Conservation (phyloP, 805 yeast genomes). For the Hanseniaspora occidentalis region DNA sequence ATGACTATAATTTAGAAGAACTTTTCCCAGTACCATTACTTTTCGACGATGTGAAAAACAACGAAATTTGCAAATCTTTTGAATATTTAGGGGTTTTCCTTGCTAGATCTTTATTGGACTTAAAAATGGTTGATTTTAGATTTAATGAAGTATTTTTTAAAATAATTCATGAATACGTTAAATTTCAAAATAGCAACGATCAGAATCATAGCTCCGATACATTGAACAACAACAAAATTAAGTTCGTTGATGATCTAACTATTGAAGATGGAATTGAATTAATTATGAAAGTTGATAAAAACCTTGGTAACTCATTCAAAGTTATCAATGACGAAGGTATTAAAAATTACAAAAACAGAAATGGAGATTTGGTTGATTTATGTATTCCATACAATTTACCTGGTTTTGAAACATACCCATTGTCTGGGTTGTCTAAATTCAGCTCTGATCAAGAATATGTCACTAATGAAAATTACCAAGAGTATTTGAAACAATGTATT, state of each 20-base stretch:
- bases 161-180: constrained; percentile 29
- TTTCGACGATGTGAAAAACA: constrained; percentile 23
- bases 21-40: constrained; percentile 63
- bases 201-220: not conserved
- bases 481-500: constrained; percentile 43
- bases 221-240: constrained; percentile 2
- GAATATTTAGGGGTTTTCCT: constrained; percentile 66
- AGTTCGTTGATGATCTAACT: constrained; percentile 1
- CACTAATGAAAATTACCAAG: constrained; percentile 38
- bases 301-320: constrained; percentile 43
- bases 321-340: constrained; percentile 33
- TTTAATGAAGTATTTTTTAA: constrained; percentile 64
- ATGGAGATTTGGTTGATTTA: constrained; percentile 30
- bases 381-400: constrained; percentile 63
- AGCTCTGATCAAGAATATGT: constrained; percentile 15
- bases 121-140: constrained; percentile 74
- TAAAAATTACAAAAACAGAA: constrained; percentile 12
- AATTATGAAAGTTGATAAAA: constrained; percentile 42
- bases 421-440: not conserved
- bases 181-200: not conserved
- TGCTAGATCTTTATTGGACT: constrained; percentile 78
- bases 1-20: constrained; percentile 35
- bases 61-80: constrained; percentile 40
- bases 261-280: constrained; percentile 21
- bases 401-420: constrained; percentile 46